Percentiles rank a stretch among this genome's conserved stretches.
Evolutionary conservation across 352 stramenopile genomes (phyloP).

Genomic region (Globisporangium lucens): DNA sequence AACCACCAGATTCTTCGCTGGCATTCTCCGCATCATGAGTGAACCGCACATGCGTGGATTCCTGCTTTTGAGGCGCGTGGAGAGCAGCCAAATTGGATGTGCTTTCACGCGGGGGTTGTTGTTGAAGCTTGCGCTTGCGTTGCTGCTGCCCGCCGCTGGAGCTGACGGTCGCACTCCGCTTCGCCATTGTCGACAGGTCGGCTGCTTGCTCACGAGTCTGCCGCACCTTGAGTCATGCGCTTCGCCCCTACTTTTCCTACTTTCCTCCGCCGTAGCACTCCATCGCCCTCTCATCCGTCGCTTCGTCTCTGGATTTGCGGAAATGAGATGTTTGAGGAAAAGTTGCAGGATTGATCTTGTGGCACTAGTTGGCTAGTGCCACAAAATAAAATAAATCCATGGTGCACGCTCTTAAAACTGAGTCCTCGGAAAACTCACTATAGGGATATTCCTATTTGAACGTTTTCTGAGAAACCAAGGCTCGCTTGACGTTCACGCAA

Average conservation of each 20-base stretch:
- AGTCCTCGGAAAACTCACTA: no score
- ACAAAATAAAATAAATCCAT: not conserved
- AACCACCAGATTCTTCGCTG: not conserved
- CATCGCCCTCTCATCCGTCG: no score
- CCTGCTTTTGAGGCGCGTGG: conserved; percentile 2
- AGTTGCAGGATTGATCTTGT: no score
- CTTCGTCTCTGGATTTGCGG: no score
- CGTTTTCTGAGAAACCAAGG: no score
- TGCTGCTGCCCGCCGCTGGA: not conserved
- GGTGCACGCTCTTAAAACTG: no score
- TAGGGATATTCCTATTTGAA: no score
- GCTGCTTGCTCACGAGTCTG: not conserved
- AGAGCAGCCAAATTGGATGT: not conserved
- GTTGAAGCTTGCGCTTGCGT: conserved; percentile 5
- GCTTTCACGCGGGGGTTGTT: not conserved
- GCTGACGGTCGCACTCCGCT: not conserved
- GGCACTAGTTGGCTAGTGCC: no score
- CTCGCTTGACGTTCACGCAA: no score
- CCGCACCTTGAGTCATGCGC: not conserved
- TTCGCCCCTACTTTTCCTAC: not conserved
- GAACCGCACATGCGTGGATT: not conserved
- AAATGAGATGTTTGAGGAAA: no score
- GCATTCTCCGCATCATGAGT: not conserved
- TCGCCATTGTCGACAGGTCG: not conserved
- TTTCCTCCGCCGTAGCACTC: no score